phyloP scores from a whole-genome alignment of 495 filamentous ascomycete species.

The Trichoderma virens region DNA sequence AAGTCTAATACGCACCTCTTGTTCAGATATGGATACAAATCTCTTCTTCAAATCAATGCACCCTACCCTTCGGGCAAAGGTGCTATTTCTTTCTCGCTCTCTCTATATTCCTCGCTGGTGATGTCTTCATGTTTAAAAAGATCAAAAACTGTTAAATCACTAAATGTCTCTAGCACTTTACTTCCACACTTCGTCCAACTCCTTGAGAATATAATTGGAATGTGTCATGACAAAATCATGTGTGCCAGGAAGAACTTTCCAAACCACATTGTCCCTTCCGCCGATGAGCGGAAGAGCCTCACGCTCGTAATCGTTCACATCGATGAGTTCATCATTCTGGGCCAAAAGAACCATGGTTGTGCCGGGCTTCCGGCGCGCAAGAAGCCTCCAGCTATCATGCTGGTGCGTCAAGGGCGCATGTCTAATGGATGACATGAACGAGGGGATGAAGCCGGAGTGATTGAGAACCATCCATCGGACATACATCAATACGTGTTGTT shows the following conservation, averaged over 20 bases:
- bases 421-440: slow-evolving; percentile 43
- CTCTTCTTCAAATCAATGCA: too few species aligned
- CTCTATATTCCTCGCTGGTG: background rate
- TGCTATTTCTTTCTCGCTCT: too few species aligned
- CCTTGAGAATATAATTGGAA: slow-evolving; percentile 27
- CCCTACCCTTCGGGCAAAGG: too few species aligned
- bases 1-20: too few species aligned
- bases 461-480: slow-evolving; percentile 46
- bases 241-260: slow-evolving; percentile 35
- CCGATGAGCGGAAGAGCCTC: slow-evolving; percentile 32
- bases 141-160: background rate
- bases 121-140: background rate
- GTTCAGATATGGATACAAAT: too few species aligned
- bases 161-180: background rate
- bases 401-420: slow-evolving; percentile 42
- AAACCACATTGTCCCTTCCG: slow-evolving; percentile 31
- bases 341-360: slow-evolving; percentile 45
- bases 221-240: slow-evolving; percentile 48
- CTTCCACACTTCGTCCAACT: slow-evolving; percentile 34
- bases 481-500: slow-evolving; percentile 22
- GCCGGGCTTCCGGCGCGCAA: slow-evolving; percentile 30
- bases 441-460: slow-evolving; percentile 45
- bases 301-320: slow-evolving; percentile 25
- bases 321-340: slow-evolving; percentile 40
- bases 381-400: slow-evolving; percentile 39